A percentile compares a stretch with the other conserved stretches of the same genome.
These are phyloP conservation scores for Botryosphaeria dothidea DNA, from an alignment of 2,329 filamentous ascomycete species.

Conservation along the genomic window DNA sequence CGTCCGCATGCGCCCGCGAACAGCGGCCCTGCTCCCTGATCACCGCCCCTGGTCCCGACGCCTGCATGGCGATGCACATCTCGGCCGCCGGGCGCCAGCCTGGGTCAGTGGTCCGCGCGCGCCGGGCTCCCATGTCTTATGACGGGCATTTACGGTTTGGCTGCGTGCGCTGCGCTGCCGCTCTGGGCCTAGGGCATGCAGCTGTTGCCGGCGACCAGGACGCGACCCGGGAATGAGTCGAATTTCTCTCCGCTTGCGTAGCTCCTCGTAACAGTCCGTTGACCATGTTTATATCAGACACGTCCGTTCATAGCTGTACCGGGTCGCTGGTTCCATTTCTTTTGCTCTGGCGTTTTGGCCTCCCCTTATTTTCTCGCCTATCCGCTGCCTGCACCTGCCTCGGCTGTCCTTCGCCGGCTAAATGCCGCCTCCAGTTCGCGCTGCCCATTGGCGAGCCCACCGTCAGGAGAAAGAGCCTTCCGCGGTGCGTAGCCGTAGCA, in stretches of 20 bases:
- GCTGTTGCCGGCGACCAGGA: slow-evolving; percentile 16
- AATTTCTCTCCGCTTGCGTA: slow-evolving; percentile 19
- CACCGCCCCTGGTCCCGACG: slow-evolving; percentile 4
- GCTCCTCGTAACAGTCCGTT: slow-evolving; percentile 8
- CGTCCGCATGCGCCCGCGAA: background rate
- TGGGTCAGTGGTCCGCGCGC: slow-evolving; percentile 4
- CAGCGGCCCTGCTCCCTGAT: slow-evolving; percentile 13
- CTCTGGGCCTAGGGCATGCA: slow-evolving; percentile 12
- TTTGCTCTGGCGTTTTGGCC: slow-evolving; percentile 13
- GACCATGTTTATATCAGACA: slow-evolving; percentile 18
- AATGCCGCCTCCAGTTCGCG: background rate
- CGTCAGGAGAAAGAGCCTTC: background rate
- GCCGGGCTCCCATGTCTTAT: slow-evolving; percentile 11
- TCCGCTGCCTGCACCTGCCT: background rate
- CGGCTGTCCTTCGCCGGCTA: slow-evolving; percentile 10
- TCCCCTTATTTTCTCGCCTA: slow-evolving; percentile 10
- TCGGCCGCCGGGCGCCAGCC: slow-evolving; percentile 7
- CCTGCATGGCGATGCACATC: slow-evolving; percentile 14
- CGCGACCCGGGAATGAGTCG: slow-evolving; percentile 18
- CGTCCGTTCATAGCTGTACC: slow-evolving; percentile 15
- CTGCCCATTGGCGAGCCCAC: background rate
- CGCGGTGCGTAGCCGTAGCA: slow-evolving; percentile 15
- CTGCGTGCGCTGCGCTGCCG: slow-evolving; percentile 3
- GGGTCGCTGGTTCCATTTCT: slow-evolving; percentile 16
- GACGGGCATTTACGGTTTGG: slow-evolving; percentile 1